Conservation (phyloP, 108 stramenopile genomes). For the Cyclotella cryptica region DNA sequence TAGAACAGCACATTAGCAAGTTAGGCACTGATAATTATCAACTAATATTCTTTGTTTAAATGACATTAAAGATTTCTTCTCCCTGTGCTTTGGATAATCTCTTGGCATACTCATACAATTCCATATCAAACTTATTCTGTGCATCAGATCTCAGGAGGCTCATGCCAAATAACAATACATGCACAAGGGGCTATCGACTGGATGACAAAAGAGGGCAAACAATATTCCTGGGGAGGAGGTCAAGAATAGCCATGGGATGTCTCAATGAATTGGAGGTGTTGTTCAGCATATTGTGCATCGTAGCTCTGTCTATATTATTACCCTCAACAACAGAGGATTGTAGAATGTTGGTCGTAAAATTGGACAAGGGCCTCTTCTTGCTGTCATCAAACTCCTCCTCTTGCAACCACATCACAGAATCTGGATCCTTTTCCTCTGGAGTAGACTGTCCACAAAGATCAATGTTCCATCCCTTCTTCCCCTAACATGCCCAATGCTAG, state of each 20-base stretch:
- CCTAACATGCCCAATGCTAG: background rate
- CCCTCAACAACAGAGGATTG: background rate
- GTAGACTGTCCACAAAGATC: background rate
- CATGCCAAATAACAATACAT: too few relatives aligned
- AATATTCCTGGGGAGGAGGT: constrained; percentile 24
- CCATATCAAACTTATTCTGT: too few relatives aligned
- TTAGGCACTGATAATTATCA: constrained; percentile 45
- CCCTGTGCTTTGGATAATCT: too few relatives aligned
- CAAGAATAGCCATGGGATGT: constrained; percentile 40
- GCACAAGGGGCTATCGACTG: constrained; percentile 51
- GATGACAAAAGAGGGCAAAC: constrained; percentile 58
- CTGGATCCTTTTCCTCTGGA: background rate
- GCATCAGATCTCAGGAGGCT: too few relatives aligned
- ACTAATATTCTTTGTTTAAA: too few relatives aligned
- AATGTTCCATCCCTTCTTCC: background rate
- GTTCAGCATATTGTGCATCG: too few relatives aligned
- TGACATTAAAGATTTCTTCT: too few relatives aligned
- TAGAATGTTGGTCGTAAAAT: background rate
- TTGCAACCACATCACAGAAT: too few relatives aligned
- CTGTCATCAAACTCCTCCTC: too few relatives aligned
- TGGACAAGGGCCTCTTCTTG: too few relatives aligned
- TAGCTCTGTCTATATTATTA: background rate
- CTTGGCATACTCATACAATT: too few relatives aligned
- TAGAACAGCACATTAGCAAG: constrained; percentile 46
- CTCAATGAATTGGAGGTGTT: constrained; percentile 27